These are phyloP conservation scores for Pleurotus djamor DNA, from an alignment of 768 basidiomycete genomes.

Conservation along the genomic window DNA sequence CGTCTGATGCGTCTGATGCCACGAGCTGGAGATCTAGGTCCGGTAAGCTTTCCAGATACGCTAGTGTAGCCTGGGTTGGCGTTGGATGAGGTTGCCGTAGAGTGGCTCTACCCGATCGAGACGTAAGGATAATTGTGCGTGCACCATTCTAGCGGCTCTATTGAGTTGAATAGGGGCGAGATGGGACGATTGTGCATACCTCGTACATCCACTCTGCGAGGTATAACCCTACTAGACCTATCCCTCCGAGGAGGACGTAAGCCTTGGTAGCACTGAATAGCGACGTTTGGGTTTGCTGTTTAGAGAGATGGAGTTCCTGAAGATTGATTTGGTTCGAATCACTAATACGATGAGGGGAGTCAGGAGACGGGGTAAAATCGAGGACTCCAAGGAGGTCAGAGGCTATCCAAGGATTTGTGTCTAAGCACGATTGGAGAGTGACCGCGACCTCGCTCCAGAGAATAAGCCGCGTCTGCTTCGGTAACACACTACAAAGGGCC, in stretches of 20 bases:
- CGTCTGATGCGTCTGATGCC: constrained; percentile 25
- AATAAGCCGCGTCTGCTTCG: not conserved
- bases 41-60: constrained; percentile 18
- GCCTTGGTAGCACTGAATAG: constrained; percentile 24
- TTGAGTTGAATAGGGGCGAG: not conserved
- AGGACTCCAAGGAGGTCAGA: not conserved
- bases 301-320: not conserved
- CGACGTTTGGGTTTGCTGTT: not conserved
- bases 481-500: not conserved
- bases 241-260: constrained; percentile 37
- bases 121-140: constrained; percentile 30
- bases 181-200: constrained; percentile 17
- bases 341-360: not conserved
- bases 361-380: not conserved
- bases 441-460: not conserved
- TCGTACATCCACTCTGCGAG: constrained; percentile 39
- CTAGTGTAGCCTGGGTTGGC: not conserved
- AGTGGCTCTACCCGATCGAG: constrained; percentile 15
- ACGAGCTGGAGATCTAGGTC: constrained; percentile 18
- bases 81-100: not conserved
- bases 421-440: not conserved
- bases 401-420: not conserved
- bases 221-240: constrained; percentile 33
- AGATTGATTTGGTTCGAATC: not conserved
- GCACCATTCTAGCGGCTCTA: constrained; percentile 27